Base-by-base conservation (phyloP, 768 basidiomycete species). In the Rhizopogon rudus region DNA sequence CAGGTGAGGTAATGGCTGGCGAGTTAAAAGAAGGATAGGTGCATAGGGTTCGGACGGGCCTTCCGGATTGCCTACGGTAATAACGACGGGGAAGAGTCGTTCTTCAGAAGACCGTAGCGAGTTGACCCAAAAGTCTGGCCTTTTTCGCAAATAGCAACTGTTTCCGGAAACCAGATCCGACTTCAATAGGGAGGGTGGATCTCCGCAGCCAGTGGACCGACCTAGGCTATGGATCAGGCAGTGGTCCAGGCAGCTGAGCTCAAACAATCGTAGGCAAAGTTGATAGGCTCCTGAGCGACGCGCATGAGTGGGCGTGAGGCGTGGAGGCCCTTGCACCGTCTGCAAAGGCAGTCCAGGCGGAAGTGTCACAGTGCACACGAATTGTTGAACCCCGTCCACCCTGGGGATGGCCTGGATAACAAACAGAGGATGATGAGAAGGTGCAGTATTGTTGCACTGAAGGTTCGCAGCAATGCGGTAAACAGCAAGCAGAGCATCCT, bases 61-160 rank as follows among this genome's bases (percentile, higher is more conserved):
- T 28, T 67, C 68, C 13, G 66, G 60, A 31, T 50, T 54, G 16
- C 64, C 67, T 17, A 69, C 59, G 10, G 67, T 66, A 49, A 74
- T 65, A 40, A 91, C 70, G 33, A 88, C 67, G 7, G 75, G 63
- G 51, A 65, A 54, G 54, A 64, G 25, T 61, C 57, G 33, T 58
- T 51, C 39, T 29, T 58, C n/a, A 57, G 61, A 16, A 64, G 57
- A 55, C 52, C 63, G 64, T 60, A 49, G 62, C 55, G 73, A 65
- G 60, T 81, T 79, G 12, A 59, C 58, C 91, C 91, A 92, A 64
- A 93, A 89, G 40, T 75, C 69, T n/a, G 90, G 81, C 44, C 65
- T 68, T 66, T 81, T 86, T 57, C 80, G 77, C 12, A 71, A 66
- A 70, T 91, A 88, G 50, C 73, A 70, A 40, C 79, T 76, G 12